Evolutionary conservation across 345 rosid species (phyloP).

Genomic region (Durio zibethinus): DNA sequence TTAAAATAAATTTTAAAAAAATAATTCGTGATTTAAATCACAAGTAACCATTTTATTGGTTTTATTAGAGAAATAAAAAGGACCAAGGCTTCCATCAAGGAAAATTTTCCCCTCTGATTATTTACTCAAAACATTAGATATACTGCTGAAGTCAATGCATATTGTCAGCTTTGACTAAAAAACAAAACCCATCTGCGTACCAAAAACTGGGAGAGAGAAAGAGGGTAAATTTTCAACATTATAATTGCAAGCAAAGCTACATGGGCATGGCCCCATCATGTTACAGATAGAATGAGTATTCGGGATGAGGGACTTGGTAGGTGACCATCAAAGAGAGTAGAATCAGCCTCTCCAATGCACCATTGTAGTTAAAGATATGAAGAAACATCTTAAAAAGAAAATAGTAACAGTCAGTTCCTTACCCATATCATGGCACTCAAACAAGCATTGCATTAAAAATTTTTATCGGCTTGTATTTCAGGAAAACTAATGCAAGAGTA

Average conservation of each 20-base stretch:
- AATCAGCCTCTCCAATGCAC: not conserved
- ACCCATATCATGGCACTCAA: not conserved
- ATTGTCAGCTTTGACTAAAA: not conserved
- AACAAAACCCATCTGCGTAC: not conserved
- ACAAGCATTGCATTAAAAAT: not conserved
- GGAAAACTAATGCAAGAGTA: not conserved
- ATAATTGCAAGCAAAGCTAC: not conserved
- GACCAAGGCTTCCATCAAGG: not conserved
- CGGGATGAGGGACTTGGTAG: not conserved
- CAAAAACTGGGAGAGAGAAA: not conserved
- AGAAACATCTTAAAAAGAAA: not conserved
- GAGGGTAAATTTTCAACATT: not conserved
- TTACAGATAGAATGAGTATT: not conserved
- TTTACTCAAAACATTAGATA: not conserved
- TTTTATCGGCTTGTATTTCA: not conserved
- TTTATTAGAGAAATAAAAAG: not conserved
- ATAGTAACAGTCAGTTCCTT: not conserved
- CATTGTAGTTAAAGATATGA: not conserved
- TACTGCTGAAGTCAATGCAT: not conserved
- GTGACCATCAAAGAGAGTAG: not conserved
- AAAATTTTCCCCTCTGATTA: not conserved
- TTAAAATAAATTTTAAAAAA: not conserved
- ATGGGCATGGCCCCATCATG: not conserved
- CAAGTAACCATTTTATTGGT: not conserved
- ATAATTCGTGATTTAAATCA: not conserved